Conservation (phyloP, 225 moss, liverwort and hornwort genomes). For the Thuidium tamariscinum region DNA sequence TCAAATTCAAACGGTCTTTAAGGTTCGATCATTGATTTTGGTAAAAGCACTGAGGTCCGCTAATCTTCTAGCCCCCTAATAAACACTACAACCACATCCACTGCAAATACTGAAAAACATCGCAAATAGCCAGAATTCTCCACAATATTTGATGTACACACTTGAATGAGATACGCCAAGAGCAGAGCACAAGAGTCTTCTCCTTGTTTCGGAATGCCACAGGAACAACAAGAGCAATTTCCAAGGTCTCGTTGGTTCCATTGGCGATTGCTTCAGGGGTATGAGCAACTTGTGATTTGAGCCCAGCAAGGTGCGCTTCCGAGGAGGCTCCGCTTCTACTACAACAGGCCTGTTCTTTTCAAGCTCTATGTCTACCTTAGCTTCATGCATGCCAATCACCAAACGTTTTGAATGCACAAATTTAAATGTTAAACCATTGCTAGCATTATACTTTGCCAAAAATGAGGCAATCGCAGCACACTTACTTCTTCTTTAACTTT, state of each 20-base stretch:
- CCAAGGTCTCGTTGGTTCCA: background rate
- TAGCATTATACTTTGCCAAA: background rate
- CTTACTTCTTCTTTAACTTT: conserved; percentile 97
- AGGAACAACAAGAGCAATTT: background rate
- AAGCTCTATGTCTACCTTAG: too few relatives aligned
- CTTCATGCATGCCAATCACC: background rate
- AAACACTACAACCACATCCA: background rate
- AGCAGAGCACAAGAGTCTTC: conserved; percentile 94
- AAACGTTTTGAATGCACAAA: background rate
- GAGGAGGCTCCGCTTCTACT: conserved; percentile 49
- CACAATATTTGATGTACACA: background rate
- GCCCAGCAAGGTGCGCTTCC: conserved; percentile 80
- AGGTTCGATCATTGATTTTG: background rate
- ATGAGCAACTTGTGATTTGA: background rate
- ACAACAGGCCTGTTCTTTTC: conserved; percentile 7
- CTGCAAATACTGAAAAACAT: background rate
- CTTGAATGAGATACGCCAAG: conserved; percentile 91
- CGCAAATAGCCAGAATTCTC: background rate
- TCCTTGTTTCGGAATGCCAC: conserved; percentile 85
- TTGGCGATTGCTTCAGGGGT: background rate
- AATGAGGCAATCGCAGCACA: background rate
- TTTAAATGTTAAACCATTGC: background rate
- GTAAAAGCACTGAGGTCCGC: too few relatives aligned
- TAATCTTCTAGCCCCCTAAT: background rate
- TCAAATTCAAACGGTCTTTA: background rate